Base-by-base conservation (phyloP, 345 rosid species). In the Gossypium ekmanianum region DNA sequence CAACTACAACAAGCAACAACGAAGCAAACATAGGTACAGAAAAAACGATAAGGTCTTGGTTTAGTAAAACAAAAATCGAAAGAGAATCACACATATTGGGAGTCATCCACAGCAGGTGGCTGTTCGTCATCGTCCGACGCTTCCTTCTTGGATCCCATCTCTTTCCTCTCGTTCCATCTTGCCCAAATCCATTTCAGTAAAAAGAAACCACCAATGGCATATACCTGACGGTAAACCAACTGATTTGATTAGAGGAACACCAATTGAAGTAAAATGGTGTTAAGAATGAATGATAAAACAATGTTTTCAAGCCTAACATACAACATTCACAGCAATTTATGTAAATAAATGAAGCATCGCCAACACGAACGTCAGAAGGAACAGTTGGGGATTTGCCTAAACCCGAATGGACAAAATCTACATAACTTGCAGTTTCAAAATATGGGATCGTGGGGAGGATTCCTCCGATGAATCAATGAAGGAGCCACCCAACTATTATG, bases 131-230 rank as follows among this genome's bases (percentile, higher is more conserved):
- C 84, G 11, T 75, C 88, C 0, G 79, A 16, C 0, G 76, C 66
- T 14, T 83, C 81, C 81, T 85, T 85, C 74, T 83, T 82, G 65
- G 73, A 81, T 50, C 73, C 81, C 83, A 88, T 85, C 75, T 87
- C 91, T 65, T 88, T 87, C 82, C 97, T 86, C 84, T 92, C 97
- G 20, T 85, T 85, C 97, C 94, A 92, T 78, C 94, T 89, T 16
- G 96, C 93, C 97, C 94, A 89, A 2, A 86, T 83, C 98, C 98
- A 94, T 75, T 81, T 88, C 77, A 90, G 47, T 26, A 94, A 75
- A 59, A 94, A 85, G 84, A 94, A 88, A 55, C 96, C 98, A 65
- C 97, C 92, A 68, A 91, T 76, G 20, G 95, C 94, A 80, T 92
- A 90, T 10, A 92, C 97, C 94, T 94, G 91, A 51, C 74, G 78